phyloP scores from a whole-genome alignment of 805 yeast genomes.

The Jamesozyma rosinii region DNA sequence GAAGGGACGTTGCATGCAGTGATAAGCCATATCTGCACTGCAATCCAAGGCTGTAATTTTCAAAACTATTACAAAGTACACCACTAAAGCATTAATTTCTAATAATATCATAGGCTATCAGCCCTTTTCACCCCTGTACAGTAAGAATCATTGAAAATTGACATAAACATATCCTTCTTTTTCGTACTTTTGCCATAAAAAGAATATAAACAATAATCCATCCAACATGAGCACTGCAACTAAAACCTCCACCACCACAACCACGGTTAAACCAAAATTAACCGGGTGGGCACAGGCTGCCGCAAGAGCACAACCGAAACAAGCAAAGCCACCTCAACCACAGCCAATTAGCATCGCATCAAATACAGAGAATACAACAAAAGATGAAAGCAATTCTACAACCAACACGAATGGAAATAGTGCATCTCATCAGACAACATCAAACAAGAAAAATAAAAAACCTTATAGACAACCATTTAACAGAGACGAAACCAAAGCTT shows the following conservation, averaged over 20 bases:
- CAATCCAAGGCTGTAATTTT: no score
- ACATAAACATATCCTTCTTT: no score
- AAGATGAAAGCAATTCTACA: not conserved
- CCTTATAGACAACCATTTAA: conserved; percentile 17
- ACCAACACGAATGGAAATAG: not conserved
- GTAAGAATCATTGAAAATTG: not conserved
- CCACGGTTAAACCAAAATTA: conserved; percentile 16
- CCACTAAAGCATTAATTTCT: not conserved
- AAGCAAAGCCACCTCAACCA: not conserved
- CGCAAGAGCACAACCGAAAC: conserved; percentile 20
- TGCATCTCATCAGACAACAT: not conserved
- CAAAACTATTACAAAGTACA: not conserved
- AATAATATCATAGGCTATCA: not conserved
- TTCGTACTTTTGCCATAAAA: no score
- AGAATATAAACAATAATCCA: no score
- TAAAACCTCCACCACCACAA: conserved; percentile 3
- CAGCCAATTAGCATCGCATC: not conserved
- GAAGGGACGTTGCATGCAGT: no score
- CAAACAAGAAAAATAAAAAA: conserved; percentile 2
- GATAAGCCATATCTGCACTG: no score
- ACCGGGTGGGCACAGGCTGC: conserved; percentile 31
- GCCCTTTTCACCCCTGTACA: not conserved
- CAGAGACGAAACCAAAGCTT: conserved; percentile 20
- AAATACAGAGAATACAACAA: not conserved
- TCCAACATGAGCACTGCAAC: not conserved